Evolutionary conservation across 805 yeast species (phyloP).

Genomic region (Metschnikowia amazonensis): DNA sequence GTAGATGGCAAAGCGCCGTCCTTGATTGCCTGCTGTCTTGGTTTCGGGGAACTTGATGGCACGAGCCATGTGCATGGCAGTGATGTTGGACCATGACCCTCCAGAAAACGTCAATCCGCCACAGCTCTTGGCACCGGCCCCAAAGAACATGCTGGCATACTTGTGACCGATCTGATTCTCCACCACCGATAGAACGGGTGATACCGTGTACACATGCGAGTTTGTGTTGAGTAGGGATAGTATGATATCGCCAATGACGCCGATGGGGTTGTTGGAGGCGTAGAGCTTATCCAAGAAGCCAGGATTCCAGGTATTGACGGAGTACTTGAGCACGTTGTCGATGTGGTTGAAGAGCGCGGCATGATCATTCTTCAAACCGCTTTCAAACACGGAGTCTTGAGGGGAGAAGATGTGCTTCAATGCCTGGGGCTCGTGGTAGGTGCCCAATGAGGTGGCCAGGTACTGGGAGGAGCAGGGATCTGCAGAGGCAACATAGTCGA

Average conservation of each 20-base stretch:
- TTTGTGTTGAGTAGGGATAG: slow-evolving; percentile 73
- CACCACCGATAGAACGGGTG: slow-evolving; percentile 73
- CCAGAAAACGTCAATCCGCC: slow-evolving; percentile 88
- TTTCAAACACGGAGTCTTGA: slow-evolving; percentile 27
- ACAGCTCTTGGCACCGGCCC: slow-evolving; percentile 40
- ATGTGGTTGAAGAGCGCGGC: slow-evolving; percentile 44
- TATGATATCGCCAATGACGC: slow-evolving; percentile 67
- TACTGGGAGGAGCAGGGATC: slow-evolving; percentile 33
- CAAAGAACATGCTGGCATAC: slow-evolving; percentile 64
- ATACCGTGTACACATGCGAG: slow-evolving; percentile 80
- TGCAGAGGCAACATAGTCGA: slow-evolving; percentile 49
- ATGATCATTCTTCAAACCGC: slow-evolving; percentile 36
- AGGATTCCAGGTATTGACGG: slow-evolving; percentile 83
- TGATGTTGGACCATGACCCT: slow-evolving; percentile 82
- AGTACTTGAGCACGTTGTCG: slow-evolving; percentile 56
- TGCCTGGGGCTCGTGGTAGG: slow-evolving; percentile 47
- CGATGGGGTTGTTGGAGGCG: slow-evolving; percentile 83
- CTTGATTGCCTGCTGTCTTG: slow-evolving; percentile 52
- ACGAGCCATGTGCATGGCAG: slow-evolving; percentile 76
- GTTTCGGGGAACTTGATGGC: slow-evolving; percentile 65
- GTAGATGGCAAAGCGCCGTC: slow-evolving; percentile 60
- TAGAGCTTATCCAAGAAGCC: slow-evolving; percentile 82
- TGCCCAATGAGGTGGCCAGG: slow-evolving; percentile 48
- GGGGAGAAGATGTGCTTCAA: slow-evolving; percentile 36
- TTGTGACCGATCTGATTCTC: slow-evolving; percentile 65